phyloP scores from a whole-genome alignment of 2,329 filamentous ascomycete genomes.

The Xylariaceae sp. region DNA sequence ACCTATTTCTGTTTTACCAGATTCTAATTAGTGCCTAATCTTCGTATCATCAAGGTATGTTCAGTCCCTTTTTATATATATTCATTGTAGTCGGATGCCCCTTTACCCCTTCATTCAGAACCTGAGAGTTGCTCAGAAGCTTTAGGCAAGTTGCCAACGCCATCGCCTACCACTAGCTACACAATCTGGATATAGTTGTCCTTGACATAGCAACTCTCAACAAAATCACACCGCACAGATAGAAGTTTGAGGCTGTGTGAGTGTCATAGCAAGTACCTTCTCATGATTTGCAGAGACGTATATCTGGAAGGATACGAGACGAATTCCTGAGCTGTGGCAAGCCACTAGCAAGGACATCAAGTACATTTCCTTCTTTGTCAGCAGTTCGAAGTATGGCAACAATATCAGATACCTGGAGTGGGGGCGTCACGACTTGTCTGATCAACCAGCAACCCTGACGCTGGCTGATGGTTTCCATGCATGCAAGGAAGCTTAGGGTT shows the following conservation, averaged over 20 bases:
- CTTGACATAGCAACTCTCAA: not conserved
- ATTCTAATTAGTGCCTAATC: constrained; percentile 4
- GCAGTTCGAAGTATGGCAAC: not conserved
- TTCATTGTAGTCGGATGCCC: not conserved
- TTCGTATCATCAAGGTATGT: constrained; percentile 24
- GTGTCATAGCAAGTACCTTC: too few species aligned
- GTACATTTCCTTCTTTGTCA: constrained; percentile 2
- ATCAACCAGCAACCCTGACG: not conserved
- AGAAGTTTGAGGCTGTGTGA: too few species aligned
- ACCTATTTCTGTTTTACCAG: not conserved
- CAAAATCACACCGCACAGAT: not conserved
- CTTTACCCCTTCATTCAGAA: constrained; percentile 1
- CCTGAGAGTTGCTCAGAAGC: not conserved
- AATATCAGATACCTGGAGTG: not conserved
- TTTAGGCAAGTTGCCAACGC: constrained; percentile 13
- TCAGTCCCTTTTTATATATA: not conserved
- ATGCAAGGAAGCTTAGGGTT: constrained; percentile 4
- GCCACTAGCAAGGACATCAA: constrained; percentile 11
- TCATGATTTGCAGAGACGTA: too few species aligned
- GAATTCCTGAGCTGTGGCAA: too few species aligned
- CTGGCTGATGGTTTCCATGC: not conserved
- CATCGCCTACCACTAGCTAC: not conserved
- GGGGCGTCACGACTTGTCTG: not conserved
- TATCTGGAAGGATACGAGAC: too few species aligned
- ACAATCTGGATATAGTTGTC: not conserved